Percentiles rank a stretch among this genome's conserved stretches.
phyloP scores from a whole-genome alignment of 78 protist species.

The Chrysochromulina tobinii region DNA sequence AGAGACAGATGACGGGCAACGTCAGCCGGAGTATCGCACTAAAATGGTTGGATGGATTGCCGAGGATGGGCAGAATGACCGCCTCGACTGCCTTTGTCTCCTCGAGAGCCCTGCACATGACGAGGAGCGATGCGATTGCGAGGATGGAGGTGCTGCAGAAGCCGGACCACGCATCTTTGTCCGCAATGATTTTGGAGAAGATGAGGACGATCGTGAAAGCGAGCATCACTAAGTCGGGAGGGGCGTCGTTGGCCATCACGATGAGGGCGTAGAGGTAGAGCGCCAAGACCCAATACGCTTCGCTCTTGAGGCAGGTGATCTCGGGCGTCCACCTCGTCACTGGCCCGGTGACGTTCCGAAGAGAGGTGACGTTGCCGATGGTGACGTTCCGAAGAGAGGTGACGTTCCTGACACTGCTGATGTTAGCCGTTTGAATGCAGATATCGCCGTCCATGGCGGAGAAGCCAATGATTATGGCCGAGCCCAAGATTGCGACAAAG shows the following conservation, averaged over 20 bases:
- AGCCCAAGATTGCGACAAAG: too few relatives aligned
- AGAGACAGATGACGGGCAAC: background rate
- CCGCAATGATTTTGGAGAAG: conserved; percentile 4
- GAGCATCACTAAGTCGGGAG: conserved; percentile 41
- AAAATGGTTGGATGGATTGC: background rate
- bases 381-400: too few relatives aligned
- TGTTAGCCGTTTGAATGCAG: too few relatives aligned
- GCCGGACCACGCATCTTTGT: conserved; percentile 43
- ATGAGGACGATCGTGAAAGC: conserved; percentile 7
- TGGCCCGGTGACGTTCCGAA: too few relatives aligned
- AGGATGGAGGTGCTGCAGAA: conserved; percentile 31
- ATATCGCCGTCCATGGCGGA: too few relatives aligned
- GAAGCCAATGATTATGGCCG: too few relatives aligned
- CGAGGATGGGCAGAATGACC: background rate
- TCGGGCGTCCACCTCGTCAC: too few relatives aligned
- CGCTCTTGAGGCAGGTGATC: too few relatives aligned
- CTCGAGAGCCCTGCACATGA: background rate
- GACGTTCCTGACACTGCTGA: too few relatives aligned
- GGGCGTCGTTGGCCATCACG: conserved; percentile 21
- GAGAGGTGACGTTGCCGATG: too few relatives aligned
- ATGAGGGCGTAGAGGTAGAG: background rate
- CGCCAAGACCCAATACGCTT: background rate
- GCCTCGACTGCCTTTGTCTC: background rate
- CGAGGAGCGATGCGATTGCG: conserved; percentile 36
- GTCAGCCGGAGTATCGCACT: background rate